Evolutionary conservation across 257 asterid genomes (phyloP), one percentile per base, ranked within the genome.

Genomic region (Jasminum sambac): DNA sequence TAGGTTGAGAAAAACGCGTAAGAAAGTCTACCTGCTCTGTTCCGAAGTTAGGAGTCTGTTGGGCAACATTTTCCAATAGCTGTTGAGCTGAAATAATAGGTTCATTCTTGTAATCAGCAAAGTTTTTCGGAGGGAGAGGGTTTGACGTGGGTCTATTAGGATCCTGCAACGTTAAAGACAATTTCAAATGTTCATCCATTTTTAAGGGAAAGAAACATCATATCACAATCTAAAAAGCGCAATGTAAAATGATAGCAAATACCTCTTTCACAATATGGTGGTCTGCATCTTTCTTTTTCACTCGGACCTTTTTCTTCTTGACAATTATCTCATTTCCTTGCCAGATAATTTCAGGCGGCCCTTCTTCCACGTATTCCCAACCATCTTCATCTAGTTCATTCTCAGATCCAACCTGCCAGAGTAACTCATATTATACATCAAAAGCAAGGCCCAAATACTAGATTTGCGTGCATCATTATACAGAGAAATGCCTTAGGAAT

Each of bases 341-440:
- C 96, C 97, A 94, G 73, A 91, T 91, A 78, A 94, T 88, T 86
- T 89, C 99, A 19, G 99, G 95, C 65, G 96, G 96, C 55, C 99
- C 99, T 26, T 87, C 99, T 74, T 94, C 97, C 73, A 89, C 84
- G 72, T 94, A 94, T 81, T 94, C 99, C 90, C 96, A 94, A 11
- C 75, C 98, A 74, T 83, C 90, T 48, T 82, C 95, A 63, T 81
- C 81, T 67, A 63, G 30, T 68, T 82, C 95, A 66, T 67, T 69
- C 52, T 82, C 90, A 67, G 44, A 24, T 59, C 74, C 89, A 72
- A 41, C 81, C 96, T 90, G 87, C 72, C 67, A 16, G 43, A 68
- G 65, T 11, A 30, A 60, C 11, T 26, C 24, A 39, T 7, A 14
- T 40, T 30, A 41, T 68, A 16, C 10, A 17, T 38, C 42, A 58